phyloP scores from a whole-genome alignment of 306 rosid genomes.

The Alnus glutinosa region DNA sequence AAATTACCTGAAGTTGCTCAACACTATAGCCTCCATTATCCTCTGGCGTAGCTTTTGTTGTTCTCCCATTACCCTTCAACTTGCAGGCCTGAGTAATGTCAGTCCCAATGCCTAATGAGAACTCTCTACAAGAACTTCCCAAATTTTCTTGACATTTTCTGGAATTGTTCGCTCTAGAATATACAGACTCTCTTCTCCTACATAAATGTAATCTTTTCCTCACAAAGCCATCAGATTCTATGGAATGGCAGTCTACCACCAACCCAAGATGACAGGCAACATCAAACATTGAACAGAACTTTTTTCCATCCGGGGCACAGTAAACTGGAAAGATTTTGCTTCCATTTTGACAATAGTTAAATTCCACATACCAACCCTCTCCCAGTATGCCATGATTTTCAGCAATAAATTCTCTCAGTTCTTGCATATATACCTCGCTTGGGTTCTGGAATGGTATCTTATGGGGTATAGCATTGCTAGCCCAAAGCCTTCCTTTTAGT shows the following conservation, averaged over 20 bases:
- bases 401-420: conserved; percentile 83
- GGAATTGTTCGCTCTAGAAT: too few species aligned
- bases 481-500: too few species aligned
- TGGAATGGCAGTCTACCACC: conserved; percentile 50
- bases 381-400: conserved; percentile 82
- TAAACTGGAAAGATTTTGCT: conserved; percentile 73
- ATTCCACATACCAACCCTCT: conserved; percentile 96
- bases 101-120: conserved; percentile 5
- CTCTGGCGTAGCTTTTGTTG: too few species aligned
- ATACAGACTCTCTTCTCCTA: conserved; percentile 63
- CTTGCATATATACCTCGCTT: conserved; percentile 71
- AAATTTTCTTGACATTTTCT: conserved; percentile 38
- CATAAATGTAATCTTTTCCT: conserved; percentile 50
- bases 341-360: conserved; percentile 47
- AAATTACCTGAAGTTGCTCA: too few species aligned
- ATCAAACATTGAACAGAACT: conserved; percentile 90
- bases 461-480: conserved; percentile 7
- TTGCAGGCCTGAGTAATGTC: too few species aligned
- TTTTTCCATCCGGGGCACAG: conserved; percentile 96
- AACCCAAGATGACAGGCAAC: conserved; percentile 90
- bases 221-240: conserved; percentile 52
- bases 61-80: too few species aligned
- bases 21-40: too few species aligned
- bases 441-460: conserved; percentile 52
- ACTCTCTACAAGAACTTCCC: neutral